phyloP scores from a whole-genome alignment of 768 basidiomycete genomes.

The Boletus fagicola region DNA sequence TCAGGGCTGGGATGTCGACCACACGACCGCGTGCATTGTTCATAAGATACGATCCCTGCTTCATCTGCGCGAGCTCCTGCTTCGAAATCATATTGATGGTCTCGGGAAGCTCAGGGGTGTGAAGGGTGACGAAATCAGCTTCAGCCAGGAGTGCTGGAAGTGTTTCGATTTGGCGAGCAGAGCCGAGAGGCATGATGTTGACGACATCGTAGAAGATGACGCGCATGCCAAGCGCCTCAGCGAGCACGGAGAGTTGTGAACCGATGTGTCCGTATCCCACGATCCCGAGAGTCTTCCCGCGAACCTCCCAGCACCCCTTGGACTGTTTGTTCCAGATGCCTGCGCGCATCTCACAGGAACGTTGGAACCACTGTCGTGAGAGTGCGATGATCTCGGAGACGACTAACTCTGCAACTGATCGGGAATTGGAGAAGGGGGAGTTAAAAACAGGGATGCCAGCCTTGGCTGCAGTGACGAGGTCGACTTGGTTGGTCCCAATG shows the following conservation, averaged over 20 bases:
- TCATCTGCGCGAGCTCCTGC: constrained; percentile 83
- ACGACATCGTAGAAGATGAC: constrained; percentile 95
- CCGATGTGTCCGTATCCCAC: constrained; percentile 99
- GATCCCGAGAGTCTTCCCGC: constrained; percentile 97
- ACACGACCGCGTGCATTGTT: constrained; percentile 97
- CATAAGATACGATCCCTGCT: constrained; percentile 90
- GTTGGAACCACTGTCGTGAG: constrained; percentile 91
- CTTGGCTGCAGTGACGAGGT: constrained; percentile 75
- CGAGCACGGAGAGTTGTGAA: constrained; percentile 92
- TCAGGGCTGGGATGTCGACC: constrained; percentile 90
- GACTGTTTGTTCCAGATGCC: constrained; percentile 99
- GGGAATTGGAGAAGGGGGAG: constrained; percentile 97
- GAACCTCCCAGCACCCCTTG: constrained; percentile 96
- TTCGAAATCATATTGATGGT: constrained; percentile 91
- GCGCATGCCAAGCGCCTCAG: constrained; percentile 93
- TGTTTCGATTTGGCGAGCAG: constrained; percentile 84
- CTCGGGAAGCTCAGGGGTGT: constrained; percentile 95
- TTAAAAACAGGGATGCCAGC: constrained; percentile 98
- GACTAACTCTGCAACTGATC: constrained; percentile 98
- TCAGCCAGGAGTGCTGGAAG: constrained; percentile 69
- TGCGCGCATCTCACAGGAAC: constrained; percentile 79
- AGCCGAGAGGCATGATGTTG: constrained; percentile 97
- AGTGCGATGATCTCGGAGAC: constrained; percentile 91
- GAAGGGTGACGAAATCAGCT: constrained; percentile 93
- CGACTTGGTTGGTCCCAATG: constrained; percentile 98